A percentile compares a stretch with the other conserved stretches of the same genome.
phyloP scores from a whole-genome alignment of 352 stramenopile species.

The Thalassiosira livingstoniorum region DNA sequence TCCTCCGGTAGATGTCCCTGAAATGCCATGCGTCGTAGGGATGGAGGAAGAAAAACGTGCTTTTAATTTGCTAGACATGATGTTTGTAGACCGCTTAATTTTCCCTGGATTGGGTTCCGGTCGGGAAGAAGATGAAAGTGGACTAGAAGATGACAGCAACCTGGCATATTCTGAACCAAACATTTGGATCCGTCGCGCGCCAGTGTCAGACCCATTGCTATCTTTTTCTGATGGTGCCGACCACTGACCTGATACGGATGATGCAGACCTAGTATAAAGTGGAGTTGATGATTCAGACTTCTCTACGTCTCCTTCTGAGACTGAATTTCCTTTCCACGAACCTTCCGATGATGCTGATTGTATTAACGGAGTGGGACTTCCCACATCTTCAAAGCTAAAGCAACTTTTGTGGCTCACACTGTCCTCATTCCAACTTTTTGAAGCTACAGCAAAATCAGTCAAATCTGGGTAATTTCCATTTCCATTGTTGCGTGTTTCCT shows the following conservation, averaged over 20 bases:
- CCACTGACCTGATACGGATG: conserved; percentile 9
- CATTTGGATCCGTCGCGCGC: conserved; percentile 66
- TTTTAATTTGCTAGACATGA: conserved; percentile 62
- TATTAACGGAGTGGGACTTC: not conserved
- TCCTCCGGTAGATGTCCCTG: not conserved
- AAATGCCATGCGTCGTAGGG: conserved; percentile 23
- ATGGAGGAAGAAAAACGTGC: conserved; percentile 37
- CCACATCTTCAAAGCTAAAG: conserved; percentile 19
- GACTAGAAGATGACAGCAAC: conserved; percentile 71
- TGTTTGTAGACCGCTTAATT: conserved; percentile 36
- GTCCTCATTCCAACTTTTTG: not conserved
- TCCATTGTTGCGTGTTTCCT: not conserved
- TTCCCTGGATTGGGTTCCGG: conserved; percentile 22
- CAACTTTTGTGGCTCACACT: not conserved
- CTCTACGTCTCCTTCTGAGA: not conserved
- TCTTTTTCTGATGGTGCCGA: conserved; percentile 12
- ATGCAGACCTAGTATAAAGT: no score
- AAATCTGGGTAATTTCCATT: not conserved
- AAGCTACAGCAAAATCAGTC: not conserved
- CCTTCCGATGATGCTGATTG: conserved; percentile 3
- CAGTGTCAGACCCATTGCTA: conserved; percentile 13
- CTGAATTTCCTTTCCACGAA: not conserved
- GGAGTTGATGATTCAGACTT: not conserved
- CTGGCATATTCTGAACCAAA: conserved; percentile 86
- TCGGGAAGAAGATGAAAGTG: conserved; percentile 10